Percentiles rank a stretch among this genome's conserved stretches.
Conservation (phyloP, 2,329 filamentous ascomycete species). For the Trichoderma citrinoviride region DNA sequence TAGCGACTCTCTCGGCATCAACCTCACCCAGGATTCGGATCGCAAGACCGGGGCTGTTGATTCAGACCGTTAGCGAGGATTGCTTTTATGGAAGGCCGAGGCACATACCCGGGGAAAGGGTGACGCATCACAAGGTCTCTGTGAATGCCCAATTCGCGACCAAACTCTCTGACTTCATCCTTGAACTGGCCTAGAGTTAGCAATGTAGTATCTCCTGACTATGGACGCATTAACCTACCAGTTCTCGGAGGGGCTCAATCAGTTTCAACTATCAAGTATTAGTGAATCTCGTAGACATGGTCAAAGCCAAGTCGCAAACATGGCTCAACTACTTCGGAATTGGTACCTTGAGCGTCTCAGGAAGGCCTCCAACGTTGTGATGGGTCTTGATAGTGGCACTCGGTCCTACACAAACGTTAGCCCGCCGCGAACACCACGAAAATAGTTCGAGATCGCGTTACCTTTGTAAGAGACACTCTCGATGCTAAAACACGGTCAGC, state of each 20-base stretch:
- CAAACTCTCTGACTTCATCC: conserved; percentile 59
- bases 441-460: conserved; percentile 34
- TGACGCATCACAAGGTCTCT: conserved; percentile 35
- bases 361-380: conserved; percentile 69
- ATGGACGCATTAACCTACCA: background rate
- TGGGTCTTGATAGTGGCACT: conserved; percentile 1
- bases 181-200: conserved; percentile 56
- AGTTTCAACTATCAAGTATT: conserved; percentile 52
- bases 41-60: conserved; percentile 58
- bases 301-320: background rate
- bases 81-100: background rate
- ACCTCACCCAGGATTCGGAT: conserved; percentile 83
- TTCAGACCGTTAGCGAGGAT: background rate
- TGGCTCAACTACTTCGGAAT: no score
- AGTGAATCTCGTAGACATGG: background rate
- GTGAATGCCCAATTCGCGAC: conserved; percentile 34
- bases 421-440: conserved; percentile 42
- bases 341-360: conserved; percentile 32
- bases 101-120: conserved; percentile 19
- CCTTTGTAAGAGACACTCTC: conserved; percentile 50
- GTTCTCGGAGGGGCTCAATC: conserved; percentile 54
- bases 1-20: conserved; percentile 73
- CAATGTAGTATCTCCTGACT: background rate
- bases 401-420: background rate
- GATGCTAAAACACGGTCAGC: conserved; percentile 32